Percentiles rank a stretch among this genome's conserved stretches.
These are phyloP conservation scores for Fusarium sp. DNA, from an alignment of 2,329 filamentous ascomycete species.

Conservation along the genomic window DNA sequence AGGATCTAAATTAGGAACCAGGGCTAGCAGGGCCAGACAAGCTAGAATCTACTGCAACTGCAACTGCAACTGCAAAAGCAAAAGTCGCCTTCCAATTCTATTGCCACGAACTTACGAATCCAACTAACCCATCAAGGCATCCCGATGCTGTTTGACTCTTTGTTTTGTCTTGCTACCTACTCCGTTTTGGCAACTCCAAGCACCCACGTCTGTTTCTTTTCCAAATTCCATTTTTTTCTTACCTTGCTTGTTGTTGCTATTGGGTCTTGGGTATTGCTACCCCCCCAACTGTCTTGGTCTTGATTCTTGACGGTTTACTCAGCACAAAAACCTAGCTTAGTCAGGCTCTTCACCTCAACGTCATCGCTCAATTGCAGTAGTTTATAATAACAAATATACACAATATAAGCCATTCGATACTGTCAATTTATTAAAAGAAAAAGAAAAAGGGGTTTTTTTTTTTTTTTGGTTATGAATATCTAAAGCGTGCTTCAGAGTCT, in stretches of 20 bases:
- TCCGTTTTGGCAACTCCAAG: conserved; percentile 1
- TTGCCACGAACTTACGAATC: conserved; percentile 13
- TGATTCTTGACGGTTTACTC: no score
- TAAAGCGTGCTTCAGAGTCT: no score
- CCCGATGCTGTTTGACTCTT: conserved; percentile 13
- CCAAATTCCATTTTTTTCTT: neutral
- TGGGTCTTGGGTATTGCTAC: no score
- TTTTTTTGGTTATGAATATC: no score
- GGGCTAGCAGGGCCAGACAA: neutral
- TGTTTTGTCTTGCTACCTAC: neutral
- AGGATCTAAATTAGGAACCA: conserved; percentile 24
- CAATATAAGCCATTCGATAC: no score
- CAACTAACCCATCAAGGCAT: conserved; percentile 31
- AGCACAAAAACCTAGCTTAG: neutral
- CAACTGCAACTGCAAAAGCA: neutral
- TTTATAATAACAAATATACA: no score
- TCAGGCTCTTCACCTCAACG: neutral
- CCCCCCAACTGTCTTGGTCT: no score
- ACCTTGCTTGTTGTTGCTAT: no score
- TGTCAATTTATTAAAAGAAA: no score
- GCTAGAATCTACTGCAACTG: conserved; percentile 13
- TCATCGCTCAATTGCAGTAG: neutral
- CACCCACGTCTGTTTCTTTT: neutral
- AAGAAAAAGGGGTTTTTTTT: no score
- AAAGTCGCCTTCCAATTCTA: conserved; percentile 7